Evolutionary conservation across 208 protist genomes (phyloP).

Genomic region (Crithidia mellificae): DNA sequence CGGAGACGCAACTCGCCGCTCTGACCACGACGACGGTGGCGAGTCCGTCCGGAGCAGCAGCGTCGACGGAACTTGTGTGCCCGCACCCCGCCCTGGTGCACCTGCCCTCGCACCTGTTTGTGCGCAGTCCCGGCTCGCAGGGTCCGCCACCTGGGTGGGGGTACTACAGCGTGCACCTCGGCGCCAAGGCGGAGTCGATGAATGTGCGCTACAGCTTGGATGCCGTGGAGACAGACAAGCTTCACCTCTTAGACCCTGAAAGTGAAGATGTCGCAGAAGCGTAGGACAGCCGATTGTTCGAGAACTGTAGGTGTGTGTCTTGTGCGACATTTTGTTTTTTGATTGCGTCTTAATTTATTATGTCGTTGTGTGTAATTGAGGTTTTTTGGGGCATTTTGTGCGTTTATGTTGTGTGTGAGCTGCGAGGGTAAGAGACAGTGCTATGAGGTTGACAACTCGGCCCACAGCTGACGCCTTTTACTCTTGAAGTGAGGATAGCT

Average conservation of each 20-base stretch:
- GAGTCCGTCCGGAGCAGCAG: too few species aligned
- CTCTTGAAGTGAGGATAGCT: too few species aligned
- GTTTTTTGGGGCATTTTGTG: too few species aligned
- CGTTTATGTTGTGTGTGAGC: too few species aligned
- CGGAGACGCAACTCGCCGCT: constrained; percentile 8
- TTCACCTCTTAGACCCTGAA: constrained; percentile 6
- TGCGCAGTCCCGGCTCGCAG: constrained; percentile 40
- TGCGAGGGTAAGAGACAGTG: too few species aligned
- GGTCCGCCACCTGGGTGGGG: constrained; percentile 65
- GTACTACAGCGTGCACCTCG: constrained; percentile 72
- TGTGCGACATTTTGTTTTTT: constrained; percentile 5
- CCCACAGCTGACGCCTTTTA: too few species aligned
- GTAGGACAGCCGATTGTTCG: too few species aligned
- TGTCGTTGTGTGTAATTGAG: too few species aligned
- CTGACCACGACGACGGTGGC: not conserved
- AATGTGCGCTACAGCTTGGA: constrained; percentile 58
- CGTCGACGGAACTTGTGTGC: too few species aligned
- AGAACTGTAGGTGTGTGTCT: too few species aligned
- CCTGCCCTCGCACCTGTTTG: constrained; percentile 65
- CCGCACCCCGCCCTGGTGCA: constrained; percentile 55
- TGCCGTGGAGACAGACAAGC: constrained; percentile 19
- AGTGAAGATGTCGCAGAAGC: too few species aligned
- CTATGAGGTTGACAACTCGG: too few species aligned
- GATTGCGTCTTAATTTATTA: not conserved
- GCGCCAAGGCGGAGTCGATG: constrained; percentile 55